phyloP scores from a whole-genome alignment of 495 filamentous ascomycete genomes.

The Letharia columbiana region DNA sequence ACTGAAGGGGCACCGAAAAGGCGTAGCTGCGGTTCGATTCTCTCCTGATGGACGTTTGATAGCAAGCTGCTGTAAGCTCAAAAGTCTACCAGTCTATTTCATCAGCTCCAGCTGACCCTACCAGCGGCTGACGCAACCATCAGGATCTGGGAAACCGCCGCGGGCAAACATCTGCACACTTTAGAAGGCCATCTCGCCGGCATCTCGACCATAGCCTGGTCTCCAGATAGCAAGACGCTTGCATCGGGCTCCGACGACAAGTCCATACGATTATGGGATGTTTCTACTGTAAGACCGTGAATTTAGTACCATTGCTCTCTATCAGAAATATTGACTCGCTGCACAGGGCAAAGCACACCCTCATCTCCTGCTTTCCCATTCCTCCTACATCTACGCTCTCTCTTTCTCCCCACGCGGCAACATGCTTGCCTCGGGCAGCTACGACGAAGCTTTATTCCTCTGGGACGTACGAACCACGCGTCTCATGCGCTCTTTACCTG shows the following conservation, averaged over 20 bases:
- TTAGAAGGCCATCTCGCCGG: conserved; percentile 92
- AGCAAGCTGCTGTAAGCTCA: conserved; percentile 64
- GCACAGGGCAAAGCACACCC: conserved; percentile 48
- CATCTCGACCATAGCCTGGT: conserved; percentile 83
- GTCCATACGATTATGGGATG: conserved; percentile 86
- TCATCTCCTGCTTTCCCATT: conserved; percentile 69
- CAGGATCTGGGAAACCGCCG: conserved; percentile 79
- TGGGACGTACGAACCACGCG: conserved; percentile 86
- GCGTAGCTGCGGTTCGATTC: conserved; percentile 79
- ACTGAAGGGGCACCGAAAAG: conserved; percentile 65
- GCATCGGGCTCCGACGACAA: conserved; percentile 96
- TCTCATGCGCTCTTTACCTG: conserved; percentile 82
- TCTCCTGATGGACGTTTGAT: conserved; percentile 85
- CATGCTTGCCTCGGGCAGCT: conserved; percentile 87
- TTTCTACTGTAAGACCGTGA: conserved; percentile 42
- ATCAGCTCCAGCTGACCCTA: conserved; percentile 12
- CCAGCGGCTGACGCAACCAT: conserved; percentile 76
- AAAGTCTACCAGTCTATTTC: background rate
- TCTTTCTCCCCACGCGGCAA: conserved; percentile 96
- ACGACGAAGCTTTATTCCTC: conserved; percentile 92
- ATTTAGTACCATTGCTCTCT: background rate
- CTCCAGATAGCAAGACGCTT: conserved; percentile 73
- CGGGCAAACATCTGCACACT: conserved; percentile 70
- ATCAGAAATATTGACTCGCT: background rate
- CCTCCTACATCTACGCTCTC: conserved; percentile 89